phyloP scores from a whole-genome alignment of 2,329 filamentous ascomycete genomes.

The Colletotrichum sp. region DNA sequence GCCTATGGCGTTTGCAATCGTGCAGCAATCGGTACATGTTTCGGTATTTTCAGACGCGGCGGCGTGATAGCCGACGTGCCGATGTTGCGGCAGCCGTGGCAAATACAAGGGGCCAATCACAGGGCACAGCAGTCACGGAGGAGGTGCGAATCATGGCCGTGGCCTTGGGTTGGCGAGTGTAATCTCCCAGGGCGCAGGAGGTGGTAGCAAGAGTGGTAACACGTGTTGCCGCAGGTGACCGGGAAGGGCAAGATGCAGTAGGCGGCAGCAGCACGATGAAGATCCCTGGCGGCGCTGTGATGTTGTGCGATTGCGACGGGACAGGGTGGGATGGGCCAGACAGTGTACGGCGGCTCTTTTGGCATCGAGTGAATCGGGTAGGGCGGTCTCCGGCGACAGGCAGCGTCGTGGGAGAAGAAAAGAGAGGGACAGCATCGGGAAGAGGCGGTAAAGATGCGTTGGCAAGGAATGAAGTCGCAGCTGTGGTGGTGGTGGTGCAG shows the following conservation, averaged over 20 bases:
- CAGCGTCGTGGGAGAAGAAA: not conserved
- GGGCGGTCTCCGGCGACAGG: not conserved
- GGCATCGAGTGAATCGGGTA: not conserved
- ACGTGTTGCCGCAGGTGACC: constrained; percentile 21
- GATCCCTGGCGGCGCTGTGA: constrained; percentile 11
- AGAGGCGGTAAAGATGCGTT: constrained; percentile 19
- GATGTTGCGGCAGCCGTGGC: not conserved
- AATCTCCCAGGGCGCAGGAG: constrained; percentile 5
- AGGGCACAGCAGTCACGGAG: not conserved
- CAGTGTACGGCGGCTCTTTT: not conserved
- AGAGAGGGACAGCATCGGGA: not conserved
- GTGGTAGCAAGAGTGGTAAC: constrained; percentile 13
- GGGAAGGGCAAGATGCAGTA: constrained; percentile 10
- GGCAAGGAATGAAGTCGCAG: not conserved
- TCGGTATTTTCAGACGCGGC: constrained; percentile 27
- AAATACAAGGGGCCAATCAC: not conserved
- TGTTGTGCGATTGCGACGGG: not conserved
- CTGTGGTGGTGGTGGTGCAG: not conserved
- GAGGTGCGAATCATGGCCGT: not conserved
- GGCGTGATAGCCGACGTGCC: constrained; percentile 1
- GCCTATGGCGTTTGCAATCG: not conserved
- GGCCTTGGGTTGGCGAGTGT: not conserved
- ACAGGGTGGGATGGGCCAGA: not conserved
- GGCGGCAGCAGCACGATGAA: not conserved
- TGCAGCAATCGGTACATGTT: not conserved